These are phyloP conservation scores for Nyssa sinensis DNA, from an alignment of 148 eudicot species.

Conservation along the genomic window DNA sequence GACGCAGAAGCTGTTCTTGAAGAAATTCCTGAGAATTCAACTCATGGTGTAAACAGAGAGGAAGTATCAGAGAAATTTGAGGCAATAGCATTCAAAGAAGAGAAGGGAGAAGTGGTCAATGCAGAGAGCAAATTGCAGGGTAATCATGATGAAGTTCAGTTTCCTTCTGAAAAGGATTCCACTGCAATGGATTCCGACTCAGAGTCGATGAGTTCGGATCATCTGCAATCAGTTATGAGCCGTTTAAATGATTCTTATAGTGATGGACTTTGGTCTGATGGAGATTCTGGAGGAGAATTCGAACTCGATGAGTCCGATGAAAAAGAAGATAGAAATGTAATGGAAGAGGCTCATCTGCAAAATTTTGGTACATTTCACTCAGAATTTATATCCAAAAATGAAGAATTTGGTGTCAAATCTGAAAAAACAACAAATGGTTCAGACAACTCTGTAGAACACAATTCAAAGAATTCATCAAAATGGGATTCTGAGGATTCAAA, in stretches of 20 bases:
- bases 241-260: constrained; percentile 44
- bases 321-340: constrained; percentile 43
- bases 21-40: constrained; percentile 13
- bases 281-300: constrained; percentile 47
- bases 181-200: constrained; percentile 43
- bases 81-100: not conserved
- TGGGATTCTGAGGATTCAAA: constrained; percentile 53
- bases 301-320: constrained; percentile 34
- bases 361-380: constrained; percentile 4
- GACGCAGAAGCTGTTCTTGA: constrained; percentile 10
- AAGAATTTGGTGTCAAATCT: not conserved
- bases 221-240: constrained; percentile 38
- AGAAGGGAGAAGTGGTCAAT: not conserved
- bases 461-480: constrained; percentile 27
- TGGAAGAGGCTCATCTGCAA: constrained; percentile 23
- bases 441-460: constrained; percentile 26
- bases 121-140: not conserved
- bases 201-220: constrained; percentile 40
- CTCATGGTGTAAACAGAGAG: not conserved
- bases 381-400: constrained; percentile 25
- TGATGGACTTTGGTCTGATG: constrained; percentile 60
- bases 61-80: constrained; percentile 11
- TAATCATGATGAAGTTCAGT: constrained; percentile 10
- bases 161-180: constrained; percentile 31
- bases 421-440: constrained; percentile 14